phyloP scores from a whole-genome alignment of 1,139 yeast species.

The Yamadazyma trypodendri region DNA sequence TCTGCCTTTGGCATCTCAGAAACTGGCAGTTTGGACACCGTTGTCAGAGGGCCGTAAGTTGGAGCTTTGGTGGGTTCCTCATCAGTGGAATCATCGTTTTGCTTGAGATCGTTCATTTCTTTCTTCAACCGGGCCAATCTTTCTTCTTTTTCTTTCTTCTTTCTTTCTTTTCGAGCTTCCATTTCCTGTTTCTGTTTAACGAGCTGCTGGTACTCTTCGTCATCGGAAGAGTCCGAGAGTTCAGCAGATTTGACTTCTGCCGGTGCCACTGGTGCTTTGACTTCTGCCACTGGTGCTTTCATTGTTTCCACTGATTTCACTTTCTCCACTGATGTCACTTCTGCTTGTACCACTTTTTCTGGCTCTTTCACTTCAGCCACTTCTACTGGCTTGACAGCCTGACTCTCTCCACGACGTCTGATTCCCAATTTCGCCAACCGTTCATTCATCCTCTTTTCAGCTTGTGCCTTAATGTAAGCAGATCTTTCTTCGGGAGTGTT shows the following conservation, averaged over 20 bases:
- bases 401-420: constrained; percentile 33
- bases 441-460: constrained; percentile 86
- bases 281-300: background rate
- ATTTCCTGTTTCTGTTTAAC: constrained; percentile 47
- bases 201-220: constrained; percentile 47
- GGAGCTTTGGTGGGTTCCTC: constrained; percentile 33
- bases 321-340: constrained; percentile 3
- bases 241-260: constrained; percentile 1
- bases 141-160: constrained; percentile 54
- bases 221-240: constrained; percentile 34
- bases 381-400: background rate
- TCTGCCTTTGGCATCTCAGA: constrained; percentile 20
- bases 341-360: background rate
- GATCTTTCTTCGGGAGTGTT: constrained; percentile 65
- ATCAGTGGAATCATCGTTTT: constrained; percentile 25
- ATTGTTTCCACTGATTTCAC: constrained; percentile 5
- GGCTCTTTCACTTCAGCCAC: background rate
- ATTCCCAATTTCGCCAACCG: constrained; percentile 85
- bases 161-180: constrained; percentile 49
- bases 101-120: constrained; percentile 61
- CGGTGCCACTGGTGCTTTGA: constrained; percentile 6
- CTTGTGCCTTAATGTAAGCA: constrained; percentile 85
- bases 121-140: constrained; percentile 57
- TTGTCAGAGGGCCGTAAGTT: constrained; percentile 22
- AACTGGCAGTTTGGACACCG: constrained; percentile 19